Base-by-base conservation (phyloP, 2,329 filamentous ascomycete genomes). In the Aspergillus calidoustus region DNA sequence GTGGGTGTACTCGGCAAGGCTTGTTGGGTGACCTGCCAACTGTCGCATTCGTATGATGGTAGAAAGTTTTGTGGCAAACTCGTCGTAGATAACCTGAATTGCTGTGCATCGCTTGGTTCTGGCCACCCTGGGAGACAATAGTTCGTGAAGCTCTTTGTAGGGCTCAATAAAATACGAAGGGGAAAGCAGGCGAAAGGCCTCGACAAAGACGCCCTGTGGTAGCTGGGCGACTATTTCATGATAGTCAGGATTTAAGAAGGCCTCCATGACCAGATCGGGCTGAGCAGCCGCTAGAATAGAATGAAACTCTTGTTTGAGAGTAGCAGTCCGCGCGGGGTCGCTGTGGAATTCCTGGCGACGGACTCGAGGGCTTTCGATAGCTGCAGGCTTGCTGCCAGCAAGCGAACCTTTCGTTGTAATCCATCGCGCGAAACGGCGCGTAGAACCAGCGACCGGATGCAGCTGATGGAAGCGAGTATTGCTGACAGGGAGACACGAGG, bases 181-280 rank as follows among this genome's bases (percentile, higher is more conserved):
- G 60, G 91, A 87, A 8, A 93, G 74, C 5, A 82, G 80, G 38
- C 83, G 82, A 31, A 93, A 73, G 9, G 90, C 83, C 64, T 90
- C 87, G 1, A 87, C 86, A 69, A 92, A 88, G 0, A 83, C 83
- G 1, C 82, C 78, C 1, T 80, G 73, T 0, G 88, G 81, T 23
- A 92, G 72, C 5, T 67, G 69, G 57, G 71, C 68, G 53, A 78
- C 65, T 22, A 74, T 54, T 11, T 65, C 56, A 19, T 65, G 65
- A 63, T 72, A 76, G 48, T 68, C 67, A 55, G 72, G 71, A 50
- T 77, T 68, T 11, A 68, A 65, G 61, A 81, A 63, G 7, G 72
- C 73, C 46, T 73, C 62, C 64, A 81, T 73, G 23, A 81, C 71
- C 56, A 74, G 76, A 49, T 80, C 75, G 2, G 79, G 79, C 57